These are phyloP conservation scores for Chrysoporthe austroafricana DNA, from an alignment of 2,329 filamentous ascomycete genomes.

Conservation along the genomic window DNA sequence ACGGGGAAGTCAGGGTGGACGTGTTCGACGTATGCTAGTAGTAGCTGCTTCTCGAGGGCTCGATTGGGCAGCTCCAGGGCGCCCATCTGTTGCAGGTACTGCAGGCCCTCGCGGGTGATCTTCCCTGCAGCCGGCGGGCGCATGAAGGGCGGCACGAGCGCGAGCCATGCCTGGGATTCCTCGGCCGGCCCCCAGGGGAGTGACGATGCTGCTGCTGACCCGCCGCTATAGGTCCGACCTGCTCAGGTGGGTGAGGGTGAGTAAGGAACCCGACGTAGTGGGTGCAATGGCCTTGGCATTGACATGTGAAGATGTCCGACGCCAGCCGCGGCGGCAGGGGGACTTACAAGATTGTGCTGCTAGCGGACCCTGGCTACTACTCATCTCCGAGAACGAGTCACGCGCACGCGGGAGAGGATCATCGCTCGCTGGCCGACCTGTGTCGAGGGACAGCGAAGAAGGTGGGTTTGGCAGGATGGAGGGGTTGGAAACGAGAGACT, in stretches of 20 bases:
- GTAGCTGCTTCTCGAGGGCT: slow-evolving; percentile 75
- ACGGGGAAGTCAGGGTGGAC: slow-evolving; percentile 95
- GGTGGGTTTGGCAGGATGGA: slow-evolving; percentile 7
- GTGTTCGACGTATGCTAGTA: slow-evolving; percentile 84
- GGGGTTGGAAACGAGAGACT: slow-evolving; percentile 4
- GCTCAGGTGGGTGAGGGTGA: slow-evolving; percentile 10
- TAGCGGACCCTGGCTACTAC: slow-evolving; percentile 25
- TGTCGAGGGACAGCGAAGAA: background rate
- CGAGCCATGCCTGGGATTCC: slow-evolving; percentile 48
- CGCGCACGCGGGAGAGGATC: slow-evolving; percentile 46
- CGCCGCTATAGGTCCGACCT: slow-evolving; percentile 30
- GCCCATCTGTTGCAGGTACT: slow-evolving; percentile 82
- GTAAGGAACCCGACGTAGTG: slow-evolving; percentile 41
- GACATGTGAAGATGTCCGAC: slow-evolving; percentile 23
- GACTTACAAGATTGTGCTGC: slow-evolving; percentile 14
- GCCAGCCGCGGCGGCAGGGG: background rate
- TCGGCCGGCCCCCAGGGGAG: slow-evolving; percentile 34
- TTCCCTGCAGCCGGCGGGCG: slow-evolving; percentile 73
- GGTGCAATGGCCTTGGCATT: slow-evolving; percentile 53
- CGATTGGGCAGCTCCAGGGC: slow-evolving; percentile 76
- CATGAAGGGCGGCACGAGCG: slow-evolving; percentile 69
- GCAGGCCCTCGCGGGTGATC: slow-evolving; percentile 79
- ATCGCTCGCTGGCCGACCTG: slow-evolving; percentile 40
- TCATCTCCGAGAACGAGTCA: slow-evolving; percentile 33
- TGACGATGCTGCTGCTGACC: slow-evolving; percentile 13